phyloP scores from a whole-genome alignment of 192 early-diverging fungal genomes.

The Coemansia sp. region DNA sequence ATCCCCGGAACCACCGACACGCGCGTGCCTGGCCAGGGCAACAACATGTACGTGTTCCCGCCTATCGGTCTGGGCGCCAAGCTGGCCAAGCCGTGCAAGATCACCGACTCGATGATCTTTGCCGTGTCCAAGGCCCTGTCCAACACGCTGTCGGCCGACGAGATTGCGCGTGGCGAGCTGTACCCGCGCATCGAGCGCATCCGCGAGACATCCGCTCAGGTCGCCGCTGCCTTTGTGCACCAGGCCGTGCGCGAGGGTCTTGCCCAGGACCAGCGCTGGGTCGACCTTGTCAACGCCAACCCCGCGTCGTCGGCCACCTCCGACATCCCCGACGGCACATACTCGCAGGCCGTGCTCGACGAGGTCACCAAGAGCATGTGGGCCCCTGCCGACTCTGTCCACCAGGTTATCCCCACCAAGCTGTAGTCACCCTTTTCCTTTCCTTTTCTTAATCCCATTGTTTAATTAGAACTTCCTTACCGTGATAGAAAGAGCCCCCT shows the following conservation, averaged over 20 bases:
- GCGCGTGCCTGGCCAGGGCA: slow-evolving; percentile 78
- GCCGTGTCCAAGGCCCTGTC: slow-evolving; percentile 77
- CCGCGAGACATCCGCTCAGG: slow-evolving; percentile 76
- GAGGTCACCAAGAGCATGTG: slow-evolving; percentile 46
- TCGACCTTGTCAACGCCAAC: slow-evolving; percentile 53
- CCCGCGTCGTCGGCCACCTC: slow-evolving; percentile 31
- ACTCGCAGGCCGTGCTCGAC: slow-evolving; percentile 44
- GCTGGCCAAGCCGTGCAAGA: slow-evolving; percentile 64
- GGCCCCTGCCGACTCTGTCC: slow-evolving; percentile 36
- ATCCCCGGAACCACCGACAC: slow-evolving; percentile 55
- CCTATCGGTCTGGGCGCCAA: slow-evolving; percentile 87
- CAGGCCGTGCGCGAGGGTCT: slow-evolving; percentile 68
- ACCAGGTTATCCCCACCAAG: slow-evolving; percentile 40
- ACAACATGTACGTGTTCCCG: slow-evolving; percentile 98
- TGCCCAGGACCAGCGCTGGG: slow-evolving; percentile 52
- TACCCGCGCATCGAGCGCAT: slow-evolving; percentile 87
- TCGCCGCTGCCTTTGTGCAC: slow-evolving; percentile 78
- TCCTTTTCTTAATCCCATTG: background rate
- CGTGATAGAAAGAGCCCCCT: too few species aligned
- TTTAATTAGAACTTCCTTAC: background rate
- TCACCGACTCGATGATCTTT: slow-evolving; percentile 84
- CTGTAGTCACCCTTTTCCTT: slow-evolving; percentile 14
- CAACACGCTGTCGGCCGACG: slow-evolving; percentile 67
- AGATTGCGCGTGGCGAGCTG: slow-evolving; percentile 68
- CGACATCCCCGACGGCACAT: slow-evolving; percentile 40